A percentile compares a stretch with the other conserved stretches of the same genome.
These are phyloP conservation scores for Hymenoscyphus scutula DNA, from an alignment of 2,329 filamentous ascomycete species.

Conservation along the genomic window DNA sequence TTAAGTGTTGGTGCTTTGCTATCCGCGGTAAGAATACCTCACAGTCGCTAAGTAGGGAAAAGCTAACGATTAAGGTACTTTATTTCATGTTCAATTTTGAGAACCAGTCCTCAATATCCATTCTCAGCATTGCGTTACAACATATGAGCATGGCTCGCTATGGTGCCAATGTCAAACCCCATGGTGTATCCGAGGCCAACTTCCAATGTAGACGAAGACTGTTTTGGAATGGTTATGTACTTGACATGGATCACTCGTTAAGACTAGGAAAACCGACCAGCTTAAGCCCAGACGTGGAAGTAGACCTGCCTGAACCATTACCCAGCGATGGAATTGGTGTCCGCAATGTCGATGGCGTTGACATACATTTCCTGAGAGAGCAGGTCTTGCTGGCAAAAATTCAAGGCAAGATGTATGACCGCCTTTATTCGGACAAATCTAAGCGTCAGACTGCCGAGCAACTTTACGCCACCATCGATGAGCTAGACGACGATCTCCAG, in stretches of 20 bases:
- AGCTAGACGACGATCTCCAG: constrained; percentile 19
- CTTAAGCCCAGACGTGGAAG: background rate
- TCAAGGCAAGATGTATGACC: constrained; percentile 8
- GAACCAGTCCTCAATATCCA: constrained; percentile 12
- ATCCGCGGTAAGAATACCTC: constrained; percentile 11
- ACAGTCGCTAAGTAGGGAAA: too few relatives aligned
- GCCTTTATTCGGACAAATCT: constrained; percentile 10
- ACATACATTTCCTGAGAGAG: constrained; percentile 14
- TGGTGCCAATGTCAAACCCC: constrained; percentile 2
- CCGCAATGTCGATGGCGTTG: background rate
- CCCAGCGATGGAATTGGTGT: constrained; percentile 12
- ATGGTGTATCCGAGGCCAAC: constrained; percentile 3
- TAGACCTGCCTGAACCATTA: constrained; percentile 9
- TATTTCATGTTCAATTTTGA: constrained; percentile 21
- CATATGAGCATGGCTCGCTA: constrained; percentile 18
- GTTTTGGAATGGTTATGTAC: constrained; percentile 14
- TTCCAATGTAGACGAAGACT: constrained; percentile 10
- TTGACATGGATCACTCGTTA: constrained; percentile 16
- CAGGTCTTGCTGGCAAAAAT: constrained; percentile 14
- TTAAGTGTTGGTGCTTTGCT: constrained; percentile 15
- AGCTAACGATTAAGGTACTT: constrained; percentile 9
- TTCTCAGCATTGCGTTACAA: constrained; percentile 17
- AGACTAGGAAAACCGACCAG: constrained; percentile 14
- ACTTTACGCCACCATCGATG: constrained; percentile 16
- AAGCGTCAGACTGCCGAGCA: constrained; percentile 9